These are phyloP conservation scores for Colletotrichum karsti DNA, from an alignment of 2,329 filamentous ascomycete genomes.

Conservation along the genomic window DNA sequence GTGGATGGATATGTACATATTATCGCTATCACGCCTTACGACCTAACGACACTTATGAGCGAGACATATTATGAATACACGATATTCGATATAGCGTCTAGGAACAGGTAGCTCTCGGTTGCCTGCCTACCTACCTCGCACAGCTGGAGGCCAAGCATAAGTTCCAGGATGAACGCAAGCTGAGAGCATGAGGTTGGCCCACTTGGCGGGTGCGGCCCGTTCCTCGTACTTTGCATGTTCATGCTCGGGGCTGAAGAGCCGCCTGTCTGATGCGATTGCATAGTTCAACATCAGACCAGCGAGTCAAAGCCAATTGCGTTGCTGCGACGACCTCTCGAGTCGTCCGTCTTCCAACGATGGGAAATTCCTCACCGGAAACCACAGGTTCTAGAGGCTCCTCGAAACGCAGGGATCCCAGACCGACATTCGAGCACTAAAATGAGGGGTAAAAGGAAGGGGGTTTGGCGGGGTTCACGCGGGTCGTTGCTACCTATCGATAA, in stretches of 20 bases:
- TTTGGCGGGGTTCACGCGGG: conserved; percentile 2
- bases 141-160: not conserved
- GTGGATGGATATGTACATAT: conserved; percentile 22
- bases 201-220: conserved; percentile 7
- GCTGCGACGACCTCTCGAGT: no score
- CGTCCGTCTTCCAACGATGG: not conserved
- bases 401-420: conserved; percentile 10
- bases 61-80: not conserved
- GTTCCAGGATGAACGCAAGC: conserved; percentile 3
- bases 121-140: no score
- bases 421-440: conserved; percentile 15
- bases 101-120: not conserved
- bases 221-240: not conserved
- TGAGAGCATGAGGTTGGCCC: conserved; percentile 5
- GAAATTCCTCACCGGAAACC: not conserved
- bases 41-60: conserved; percentile 26
- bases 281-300: not conserved
- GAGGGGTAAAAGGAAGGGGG: conserved; percentile 4
- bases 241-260: not conserved
- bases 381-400: not conserved
- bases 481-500: conserved; percentile 8
- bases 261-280: not conserved
- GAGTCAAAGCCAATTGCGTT: not conserved
- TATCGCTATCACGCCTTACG: conserved; percentile 27
- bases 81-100: not conserved